phyloP scores from a whole-genome alignment of 1,284 basidiomycete genomes.

The Tilletia setariae region DNA sequence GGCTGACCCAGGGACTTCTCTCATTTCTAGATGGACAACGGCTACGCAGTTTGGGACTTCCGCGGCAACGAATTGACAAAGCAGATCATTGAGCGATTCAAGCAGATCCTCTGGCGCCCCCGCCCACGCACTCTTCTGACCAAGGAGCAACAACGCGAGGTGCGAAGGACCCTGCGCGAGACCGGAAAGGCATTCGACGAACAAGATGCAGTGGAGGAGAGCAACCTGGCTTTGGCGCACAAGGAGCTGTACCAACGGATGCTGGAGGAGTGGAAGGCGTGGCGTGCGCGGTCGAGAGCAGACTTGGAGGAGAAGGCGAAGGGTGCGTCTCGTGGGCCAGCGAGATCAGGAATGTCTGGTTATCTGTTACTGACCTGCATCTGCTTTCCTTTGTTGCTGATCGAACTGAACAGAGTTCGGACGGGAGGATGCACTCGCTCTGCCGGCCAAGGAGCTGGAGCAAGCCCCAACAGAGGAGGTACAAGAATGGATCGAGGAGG shows the following conservation, averaged over 20 bases:
- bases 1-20: conserved; percentile 14
- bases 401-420: conserved; percentile 30
- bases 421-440: conserved; percentile 23
- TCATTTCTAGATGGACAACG: conserved; percentile 77
- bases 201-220: conserved; percentile 92
- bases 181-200: conserved; percentile 91
- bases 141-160: conserved; percentile 82
- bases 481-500: conserved; percentile 54
- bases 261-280: conserved; percentile 98
- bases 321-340: neutral
- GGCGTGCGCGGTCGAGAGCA: conserved; percentile 59
- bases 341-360: too few relatives aligned
- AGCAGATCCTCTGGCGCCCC: conserved; percentile 98
- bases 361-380: neutral
- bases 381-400: neutral
- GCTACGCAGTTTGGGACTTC: conserved; percentile 97
- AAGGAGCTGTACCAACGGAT: conserved; percentile 84
- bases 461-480: conserved; percentile 50
- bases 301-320: conserved; percentile 33
- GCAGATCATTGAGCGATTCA: conserved; percentile 88
- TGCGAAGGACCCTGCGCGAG: conserved; percentile 86
- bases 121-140: conserved; percentile 80
- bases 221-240: conserved; percentile 87
- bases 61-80: conserved; percentile 87
- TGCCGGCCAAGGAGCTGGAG: conserved; percentile 37